These are phyloP conservation scores for Harringtonia lauricola DNA, from an alignment of 2,329 filamentous ascomycete species.

Conservation along the genomic window DNA sequence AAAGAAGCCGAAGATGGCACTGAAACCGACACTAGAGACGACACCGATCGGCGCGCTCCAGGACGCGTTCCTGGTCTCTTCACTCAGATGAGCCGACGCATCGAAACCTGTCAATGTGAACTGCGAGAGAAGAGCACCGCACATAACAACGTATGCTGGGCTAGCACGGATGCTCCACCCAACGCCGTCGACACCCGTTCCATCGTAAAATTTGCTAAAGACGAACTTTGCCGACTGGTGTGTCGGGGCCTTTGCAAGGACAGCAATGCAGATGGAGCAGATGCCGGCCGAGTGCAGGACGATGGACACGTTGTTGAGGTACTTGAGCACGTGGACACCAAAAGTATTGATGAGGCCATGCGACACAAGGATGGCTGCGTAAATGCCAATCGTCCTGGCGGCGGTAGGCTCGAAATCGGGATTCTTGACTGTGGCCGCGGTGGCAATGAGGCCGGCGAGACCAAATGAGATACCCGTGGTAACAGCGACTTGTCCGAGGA, in stretches of 20 bases:
- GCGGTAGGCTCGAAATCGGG: constrained; percentile 28
- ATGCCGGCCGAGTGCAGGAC: constrained; percentile 42
- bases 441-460: constrained; percentile 25
- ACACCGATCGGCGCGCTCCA: constrained; percentile 48
- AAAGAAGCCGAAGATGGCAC: constrained; percentile 46
- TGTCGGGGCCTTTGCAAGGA: constrained; percentile 44
- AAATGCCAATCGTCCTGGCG: constrained; percentile 43
- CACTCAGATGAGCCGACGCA: constrained; percentile 43
- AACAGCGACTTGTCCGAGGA: constrained; percentile 29
- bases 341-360: constrained; percentile 47
- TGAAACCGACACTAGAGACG: constrained; percentile 43
- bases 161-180: constrained; percentile 43
- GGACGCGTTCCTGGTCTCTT: constrained; percentile 44
- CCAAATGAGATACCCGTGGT: constrained; percentile 31
- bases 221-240: constrained; percentile 44
- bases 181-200: constrained; percentile 32
- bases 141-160: constrained; percentile 41
- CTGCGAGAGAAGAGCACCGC: constrained; percentile 41
- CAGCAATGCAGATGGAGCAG: constrained; percentile 39
- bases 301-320: constrained; percentile 47
- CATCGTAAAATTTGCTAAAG: constrained; percentile 42
- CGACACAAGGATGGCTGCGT: constrained; percentile 42
- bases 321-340: constrained; percentile 41
- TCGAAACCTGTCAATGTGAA: constrained; percentile 35
- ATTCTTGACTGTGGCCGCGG: constrained; percentile 24